Percentiles rank a stretch among this genome's conserved stretches.
These are phyloP conservation scores for Vicia sativa DNA, from an alignment of 306 rosid genomes.

Conservation along the genomic window DNA sequence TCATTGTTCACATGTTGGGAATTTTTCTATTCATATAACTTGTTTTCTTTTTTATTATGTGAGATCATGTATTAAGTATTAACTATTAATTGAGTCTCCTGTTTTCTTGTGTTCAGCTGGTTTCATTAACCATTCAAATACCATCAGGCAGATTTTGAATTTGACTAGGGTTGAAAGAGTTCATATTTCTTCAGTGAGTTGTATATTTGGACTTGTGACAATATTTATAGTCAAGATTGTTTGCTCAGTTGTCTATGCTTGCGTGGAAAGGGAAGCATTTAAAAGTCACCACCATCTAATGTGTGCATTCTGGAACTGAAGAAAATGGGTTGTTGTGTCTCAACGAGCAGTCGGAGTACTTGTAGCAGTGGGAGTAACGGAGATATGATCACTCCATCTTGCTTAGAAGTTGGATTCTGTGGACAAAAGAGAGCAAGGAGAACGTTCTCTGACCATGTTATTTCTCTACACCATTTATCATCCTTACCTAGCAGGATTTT, in stretches of 20 bases:
- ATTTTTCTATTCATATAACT: slow-evolving; percentile 31
- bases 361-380: slow-evolving; percentile 84
- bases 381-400: slow-evolving; percentile 56
- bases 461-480: slow-evolving; percentile 62
- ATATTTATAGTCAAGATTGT: slow-evolving; percentile 46
- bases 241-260: slow-evolving; percentile 49
- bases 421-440: slow-evolving; percentile 67
- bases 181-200: slow-evolving; percentile 44
- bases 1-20: slow-evolving; percentile 54
- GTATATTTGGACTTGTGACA: slow-evolving; percentile 48
- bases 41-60: slow-evolving; percentile 25
- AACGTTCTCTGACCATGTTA: slow-evolving; percentile 72
- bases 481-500: slow-evolving; percentile 78
- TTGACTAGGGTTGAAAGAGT: slow-evolving; percentile 49
- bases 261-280: slow-evolving; percentile 41
- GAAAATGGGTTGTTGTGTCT: slow-evolving; percentile 88
- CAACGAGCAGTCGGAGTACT: slow-evolving; percentile 79
- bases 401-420: slow-evolving; percentile 53
- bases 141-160: slow-evolving; percentile 37
- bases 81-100: slow-evolving; percentile 48
- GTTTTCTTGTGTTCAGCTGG: slow-evolving; percentile 63
- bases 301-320: slow-evolving; percentile 57
- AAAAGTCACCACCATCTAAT: slow-evolving; percentile 43
- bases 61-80: slow-evolving; percentile 41
- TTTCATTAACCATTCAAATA: slow-evolving; percentile 41